These are phyloP conservation scores for Phytophthora hibernalis DNA, from an alignment of 352 stramenopile genomes.

Conservation along the genomic window DNA sequence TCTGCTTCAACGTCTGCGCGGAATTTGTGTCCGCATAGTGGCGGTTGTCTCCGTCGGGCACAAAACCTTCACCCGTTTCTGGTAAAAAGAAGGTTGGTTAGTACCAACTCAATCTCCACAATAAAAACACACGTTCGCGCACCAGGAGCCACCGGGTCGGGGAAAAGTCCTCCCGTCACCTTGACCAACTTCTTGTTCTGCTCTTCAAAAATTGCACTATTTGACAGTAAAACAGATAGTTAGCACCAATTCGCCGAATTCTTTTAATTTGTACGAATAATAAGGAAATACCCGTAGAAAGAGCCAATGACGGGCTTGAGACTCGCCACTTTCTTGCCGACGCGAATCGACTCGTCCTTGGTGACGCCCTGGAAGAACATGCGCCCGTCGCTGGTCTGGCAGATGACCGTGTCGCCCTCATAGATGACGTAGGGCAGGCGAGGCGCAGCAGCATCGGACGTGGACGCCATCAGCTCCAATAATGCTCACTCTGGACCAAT, in stretches of 20 bases:
- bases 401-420: conserved; percentile 89
- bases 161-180: conserved; percentile 79
- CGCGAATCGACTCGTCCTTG: conserved; percentile 80
- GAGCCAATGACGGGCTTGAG: conserved; percentile 80
- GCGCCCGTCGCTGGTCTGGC: conserved; percentile 83
- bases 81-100: conserved; percentile 5
- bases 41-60: conserved; percentile 80
- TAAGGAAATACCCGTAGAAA: conserved; percentile 65
- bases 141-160: conserved; percentile 82
- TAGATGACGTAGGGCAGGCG: conserved; percentile 81
- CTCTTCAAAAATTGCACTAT: conserved; percentile 82
- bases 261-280: no score
- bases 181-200: conserved; percentile 83
- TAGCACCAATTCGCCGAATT: no score
- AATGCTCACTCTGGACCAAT: conserved; percentile 16
- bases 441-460: conserved; percentile 4
- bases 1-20: conserved; percentile 78
- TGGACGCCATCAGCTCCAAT: background rate
- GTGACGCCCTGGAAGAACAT: conserved; percentile 87
- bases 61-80: conserved; percentile 86
- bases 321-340: conserved; percentile 81
- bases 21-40: conserved; percentile 89
- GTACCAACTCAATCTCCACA: background rate
- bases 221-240: background rate
- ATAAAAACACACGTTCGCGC: background rate